These are phyloP conservation scores for Fusarium succisae DNA, from an alignment of 2,329 filamentous ascomycete genomes.

Conservation along the genomic window DNA sequence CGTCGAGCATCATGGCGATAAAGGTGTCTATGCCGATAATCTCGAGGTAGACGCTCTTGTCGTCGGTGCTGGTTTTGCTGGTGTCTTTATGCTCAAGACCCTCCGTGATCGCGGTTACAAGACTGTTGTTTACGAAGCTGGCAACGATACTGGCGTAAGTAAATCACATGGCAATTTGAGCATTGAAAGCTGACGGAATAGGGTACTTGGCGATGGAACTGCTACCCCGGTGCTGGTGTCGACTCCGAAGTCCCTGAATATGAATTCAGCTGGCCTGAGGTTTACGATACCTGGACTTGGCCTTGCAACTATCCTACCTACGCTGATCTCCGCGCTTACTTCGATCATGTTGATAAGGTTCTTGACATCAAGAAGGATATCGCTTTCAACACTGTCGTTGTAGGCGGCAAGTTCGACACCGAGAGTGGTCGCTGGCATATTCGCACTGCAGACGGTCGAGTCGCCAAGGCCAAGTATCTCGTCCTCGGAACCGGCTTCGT, in stretches of 20 bases:
- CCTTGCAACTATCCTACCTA: constrained; percentile 60
- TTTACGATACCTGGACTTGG: constrained; percentile 67
- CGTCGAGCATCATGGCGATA: constrained; percentile 38
- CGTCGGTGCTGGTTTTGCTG: constrained; percentile 58
- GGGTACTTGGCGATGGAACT: constrained; percentile 60
- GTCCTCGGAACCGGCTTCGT: constrained; percentile 65
- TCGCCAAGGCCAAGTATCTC: constrained; percentile 60
- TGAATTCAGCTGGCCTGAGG: constrained; percentile 61
- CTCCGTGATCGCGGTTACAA: constrained; percentile 61
- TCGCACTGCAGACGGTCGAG: constrained; percentile 59
- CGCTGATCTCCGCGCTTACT: constrained; percentile 64
- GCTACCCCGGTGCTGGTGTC: constrained; percentile 63
- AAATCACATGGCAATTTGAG: accelerated
- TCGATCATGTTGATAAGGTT: constrained; percentile 66
- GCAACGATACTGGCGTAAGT: constrained; percentile 55
- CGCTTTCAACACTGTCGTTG: constrained; percentile 65
- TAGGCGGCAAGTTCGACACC: constrained; percentile 61
- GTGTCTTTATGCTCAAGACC: constrained; percentile 61
- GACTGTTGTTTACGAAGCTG: constrained; percentile 62
- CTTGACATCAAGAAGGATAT: constrained; percentile 65
- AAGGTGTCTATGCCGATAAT: constrained; percentile 54
- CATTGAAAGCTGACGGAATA: neutral
- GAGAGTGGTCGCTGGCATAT: constrained; percentile 59
- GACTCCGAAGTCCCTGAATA: constrained; percentile 65
- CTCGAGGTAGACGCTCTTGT: constrained; percentile 56